Base-by-base conservation (phyloP, 345 rosid genomes). In the Psidium friedrichsthalianum region DNA sequence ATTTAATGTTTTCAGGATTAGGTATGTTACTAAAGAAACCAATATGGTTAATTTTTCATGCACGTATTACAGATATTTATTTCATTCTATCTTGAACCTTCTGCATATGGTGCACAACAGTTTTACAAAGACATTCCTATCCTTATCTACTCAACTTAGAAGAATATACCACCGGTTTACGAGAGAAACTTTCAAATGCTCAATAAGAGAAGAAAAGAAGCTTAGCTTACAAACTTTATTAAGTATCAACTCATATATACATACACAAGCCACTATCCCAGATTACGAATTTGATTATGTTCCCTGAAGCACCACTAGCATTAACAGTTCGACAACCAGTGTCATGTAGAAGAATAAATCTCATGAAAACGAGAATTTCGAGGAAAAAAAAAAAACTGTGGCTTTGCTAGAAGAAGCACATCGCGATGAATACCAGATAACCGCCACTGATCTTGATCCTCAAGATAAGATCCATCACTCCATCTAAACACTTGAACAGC, bases 371-470 rank as follows among this genome's bases (percentile, higher is more conserved):
- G 25, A 36, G 47, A 18, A 69, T 21, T 47, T 69, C 78, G 47
- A 69, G 78, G 36, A 80, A 56, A n/a, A n/a, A n/a, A n/a, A 85
- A 86, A 85, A 85, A 97, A 98, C 98, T 94, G 94, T 84, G 99
- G 98, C 90, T 97, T 97, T 86, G 99, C 94, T 87, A 97, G 91
- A 92, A 97, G 95, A 88, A 94, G 98, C 91, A 97, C 99, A 49
- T 97, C 99, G 40, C 98, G 98, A 82, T 96, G 99, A 85, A 97
- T 91, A 81, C 98, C 99, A 81, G 99, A 97, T 87, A 97, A 89
- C 98, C 98, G 89, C 99, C 99, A 97, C 86, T 97, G 99, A 91
- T 97, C 99, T 93, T 96, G 99, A 94, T 96, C 99, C 92, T 97
- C 99, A 84, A 97, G 98, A 90, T 96, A 97, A 85, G 99, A 94